These are phyloP conservation scores for Flagelloscypha sp. DNA, from an alignment of 768 basidiomycete genomes.

Conservation along the genomic window DNA sequence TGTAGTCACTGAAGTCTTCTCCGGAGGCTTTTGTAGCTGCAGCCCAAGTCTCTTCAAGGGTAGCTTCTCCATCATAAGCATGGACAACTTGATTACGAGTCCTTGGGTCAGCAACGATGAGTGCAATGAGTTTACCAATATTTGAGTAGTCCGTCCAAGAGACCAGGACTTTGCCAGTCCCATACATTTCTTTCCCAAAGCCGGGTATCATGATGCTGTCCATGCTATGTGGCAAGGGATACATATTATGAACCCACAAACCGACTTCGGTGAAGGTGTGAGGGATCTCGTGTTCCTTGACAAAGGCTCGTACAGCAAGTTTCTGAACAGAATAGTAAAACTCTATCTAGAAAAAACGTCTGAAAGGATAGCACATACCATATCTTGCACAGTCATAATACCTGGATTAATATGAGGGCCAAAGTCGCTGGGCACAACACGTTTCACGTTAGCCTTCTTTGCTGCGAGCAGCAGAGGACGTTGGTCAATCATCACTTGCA, in stretches of 20 bases:
- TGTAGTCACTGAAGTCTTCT: slow-evolving; percentile 11
- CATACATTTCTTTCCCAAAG: too few relatives aligned
- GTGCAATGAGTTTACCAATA: too few relatives aligned
- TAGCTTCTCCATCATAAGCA: slow-evolving; percentile 19
- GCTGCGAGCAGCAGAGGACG: slow-evolving; percentile 13
- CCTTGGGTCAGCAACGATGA: slow-evolving; percentile 21
- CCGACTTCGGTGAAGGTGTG: slow-evolving; percentile 26
- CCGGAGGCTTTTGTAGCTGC: slow-evolving; percentile 15
- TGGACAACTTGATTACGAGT: slow-evolving; percentile 23
- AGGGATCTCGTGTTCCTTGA: slow-evolving; percentile 15
- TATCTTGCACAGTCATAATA: slow-evolving; percentile 8
- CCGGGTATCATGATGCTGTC: too few relatives aligned
- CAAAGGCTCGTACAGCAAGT: slow-evolving; percentile 17
- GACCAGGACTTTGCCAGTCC: too few relatives aligned
- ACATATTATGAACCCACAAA: slow-evolving; percentile 21
- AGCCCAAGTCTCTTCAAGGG: slow-evolving; percentile 15
- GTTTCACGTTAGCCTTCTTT: slow-evolving; percentile 14
- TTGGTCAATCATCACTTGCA: slow-evolving; percentile 7
- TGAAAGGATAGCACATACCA: slow-evolving; percentile 4
- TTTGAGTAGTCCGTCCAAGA: too few relatives aligned
- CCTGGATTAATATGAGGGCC: slow-evolving; percentile 11
- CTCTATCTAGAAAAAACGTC: too few relatives aligned
- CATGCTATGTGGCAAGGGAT: too few relatives aligned
- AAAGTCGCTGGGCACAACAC: slow-evolving; percentile 18
- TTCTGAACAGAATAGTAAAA: slow-evolving; percentile 16